phyloP scores from a whole-genome alignment of 2,329 filamentous ascomycete species.

The Colletotrichum gloeosporioides region DNA sequence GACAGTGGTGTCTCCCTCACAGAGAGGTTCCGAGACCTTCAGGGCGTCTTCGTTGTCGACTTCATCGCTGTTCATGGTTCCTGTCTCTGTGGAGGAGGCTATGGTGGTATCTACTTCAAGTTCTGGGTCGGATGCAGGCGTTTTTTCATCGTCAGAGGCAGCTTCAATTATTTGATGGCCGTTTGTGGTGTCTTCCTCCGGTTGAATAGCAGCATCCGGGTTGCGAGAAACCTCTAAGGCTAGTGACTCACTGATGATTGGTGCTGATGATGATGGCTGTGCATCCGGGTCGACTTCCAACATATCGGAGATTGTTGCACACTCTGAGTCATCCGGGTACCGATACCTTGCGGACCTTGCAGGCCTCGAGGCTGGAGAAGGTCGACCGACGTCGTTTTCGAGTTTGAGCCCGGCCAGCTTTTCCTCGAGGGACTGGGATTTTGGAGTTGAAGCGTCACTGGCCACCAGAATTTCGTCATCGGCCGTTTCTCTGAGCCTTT shows the following conservation, averaged over 20 bases:
- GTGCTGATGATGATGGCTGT: background rate
- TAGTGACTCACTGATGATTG: background rate
- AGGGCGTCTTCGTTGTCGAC: background rate
- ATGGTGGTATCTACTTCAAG: background rate
- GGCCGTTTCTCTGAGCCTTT: background rate
- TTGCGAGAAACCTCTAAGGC: background rate
- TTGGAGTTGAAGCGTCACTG: constrained; percentile 19
- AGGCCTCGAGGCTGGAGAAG: background rate
- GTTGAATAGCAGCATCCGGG: background rate
- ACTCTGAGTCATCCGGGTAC: constrained; percentile 10
- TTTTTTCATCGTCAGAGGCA: background rate
- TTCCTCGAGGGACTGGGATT: background rate
- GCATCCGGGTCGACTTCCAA: constrained; percentile 19
- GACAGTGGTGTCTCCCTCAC: constrained; percentile 82
- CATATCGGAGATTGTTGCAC: background rate
- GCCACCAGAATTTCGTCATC: constrained; percentile 1
- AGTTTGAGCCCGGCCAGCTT: constrained; percentile 17
- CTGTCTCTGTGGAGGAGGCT: background rate
- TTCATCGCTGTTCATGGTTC: background rate
- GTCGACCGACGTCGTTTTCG: background rate
- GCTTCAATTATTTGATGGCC: background rate
- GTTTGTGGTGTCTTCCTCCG: background rate
- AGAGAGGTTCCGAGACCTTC: constrained; percentile 50
- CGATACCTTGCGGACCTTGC: constrained; percentile 5
- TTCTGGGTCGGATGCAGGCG: background rate